Conservation (phyloP, 805 yeast species). For the Metschnikowia sp. region DNA sequence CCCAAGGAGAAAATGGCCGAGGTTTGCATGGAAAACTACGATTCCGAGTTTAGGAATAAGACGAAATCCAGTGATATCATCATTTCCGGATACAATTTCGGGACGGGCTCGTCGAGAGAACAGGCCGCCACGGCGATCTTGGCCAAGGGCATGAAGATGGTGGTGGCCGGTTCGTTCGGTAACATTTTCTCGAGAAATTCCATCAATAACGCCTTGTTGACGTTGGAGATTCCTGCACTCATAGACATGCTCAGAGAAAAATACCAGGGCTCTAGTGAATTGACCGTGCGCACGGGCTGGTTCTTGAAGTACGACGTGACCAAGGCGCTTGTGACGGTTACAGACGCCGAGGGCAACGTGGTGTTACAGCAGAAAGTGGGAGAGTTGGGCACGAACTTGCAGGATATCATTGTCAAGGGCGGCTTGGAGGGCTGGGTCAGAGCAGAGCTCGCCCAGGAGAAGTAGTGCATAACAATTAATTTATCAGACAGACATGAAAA, state of each 20-base stretch:
- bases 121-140: conserved; percentile 98
- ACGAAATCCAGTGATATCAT: conserved; percentile 86
- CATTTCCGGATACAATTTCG: conserved; percentile 91
- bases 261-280: conserved; percentile 57
- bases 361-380: conserved; percentile 86
- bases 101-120: conserved; percentile 98
- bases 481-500: not conserved
- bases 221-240: conserved; percentile 88
- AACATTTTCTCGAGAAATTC: conserved; percentile 95
- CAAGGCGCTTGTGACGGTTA: conserved; percentile 73
- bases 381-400: conserved; percentile 90
- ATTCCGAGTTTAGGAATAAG: conserved; percentile 77
- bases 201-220: conserved; percentile 91
- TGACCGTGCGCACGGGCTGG: conserved; percentile 95
- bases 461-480: not conserved
- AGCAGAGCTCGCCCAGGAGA: conserved; percentile 47
- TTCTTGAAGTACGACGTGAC: conserved; percentile 90
- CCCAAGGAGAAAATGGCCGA: conserved; percentile 95
- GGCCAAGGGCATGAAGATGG: conserved; percentile 88
- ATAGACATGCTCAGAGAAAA: conserved; percentile 71
- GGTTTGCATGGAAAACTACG: conserved; percentile 99
- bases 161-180: conserved; percentile 96
- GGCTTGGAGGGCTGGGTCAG: conserved; percentile 99
- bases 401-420: conserved; percentile 94
- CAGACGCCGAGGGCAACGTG: conserved; percentile 58